A percentile compares a stretch with the other conserved stretches of the same genome.
Conservation (phyloP, 1,284 basidiomycete genomes). For the Rhodofomes roseus region DNA sequence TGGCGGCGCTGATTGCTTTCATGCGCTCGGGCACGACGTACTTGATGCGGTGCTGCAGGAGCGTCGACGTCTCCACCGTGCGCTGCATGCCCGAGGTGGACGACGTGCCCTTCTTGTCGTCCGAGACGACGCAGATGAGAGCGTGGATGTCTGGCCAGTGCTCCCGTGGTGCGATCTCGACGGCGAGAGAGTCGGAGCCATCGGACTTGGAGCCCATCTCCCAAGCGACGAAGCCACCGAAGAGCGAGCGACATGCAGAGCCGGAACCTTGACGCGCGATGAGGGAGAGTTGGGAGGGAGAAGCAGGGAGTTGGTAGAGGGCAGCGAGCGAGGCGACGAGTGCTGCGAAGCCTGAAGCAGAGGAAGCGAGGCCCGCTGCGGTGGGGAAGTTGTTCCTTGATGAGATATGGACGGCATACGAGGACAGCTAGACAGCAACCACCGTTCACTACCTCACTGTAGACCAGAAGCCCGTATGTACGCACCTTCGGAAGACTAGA, state of each 20-base stretch:
- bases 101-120: slow-evolving; percentile 95
- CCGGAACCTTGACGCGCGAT: slow-evolving; percentile 97
- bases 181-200: slow-evolving; percentile 86
- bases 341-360: slow-evolving; percentile 95
- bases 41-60: slow-evolving; percentile 88
- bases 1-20: slow-evolving; percentile 79
- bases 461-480: background rate
- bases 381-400: slow-evolving; percentile 99
- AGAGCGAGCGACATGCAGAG: slow-evolving; percentile 95
- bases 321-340: slow-evolving; percentile 87
- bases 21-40: slow-evolving; percentile 89
- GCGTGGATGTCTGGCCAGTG: slow-evolving; percentile 98
- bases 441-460: background rate
- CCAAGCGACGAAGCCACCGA: slow-evolving; percentile 98
- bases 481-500: slow-evolving; percentile 61
- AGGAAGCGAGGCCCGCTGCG: slow-evolving; percentile 96
- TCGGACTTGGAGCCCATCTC: slow-evolving; percentile 68
- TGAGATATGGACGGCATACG: slow-evolving; percentile 78
- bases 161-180: slow-evolving; percentile 80
- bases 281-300: slow-evolving; percentile 74
- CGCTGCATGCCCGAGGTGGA: slow-evolving; percentile 97
- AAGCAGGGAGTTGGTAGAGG: slow-evolving; percentile 77
- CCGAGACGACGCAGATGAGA: slow-evolving; percentile 95
- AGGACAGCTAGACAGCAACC: slow-evolving; percentile 55
- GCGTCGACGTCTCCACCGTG: slow-evolving; percentile 88